Evolutionary conservation across 2,329 filamentous ascomycete genomes (phyloP), one percentile per base, ranked within the genome.

Genomic region (Stachybotrys chartarum): DNA sequence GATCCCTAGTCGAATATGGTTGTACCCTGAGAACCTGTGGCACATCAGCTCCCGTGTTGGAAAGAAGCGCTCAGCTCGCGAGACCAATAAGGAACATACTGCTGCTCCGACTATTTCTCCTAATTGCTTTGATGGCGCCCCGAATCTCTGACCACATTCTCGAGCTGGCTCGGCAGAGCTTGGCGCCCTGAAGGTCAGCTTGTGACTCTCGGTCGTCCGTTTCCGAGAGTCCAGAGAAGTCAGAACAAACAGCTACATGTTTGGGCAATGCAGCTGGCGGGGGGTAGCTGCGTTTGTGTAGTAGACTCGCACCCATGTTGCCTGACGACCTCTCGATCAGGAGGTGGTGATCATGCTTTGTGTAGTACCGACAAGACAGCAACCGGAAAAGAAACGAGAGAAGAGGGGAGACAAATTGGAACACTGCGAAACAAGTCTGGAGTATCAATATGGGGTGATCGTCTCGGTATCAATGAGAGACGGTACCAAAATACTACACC

Each of bases 91-190:
- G n/a, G 14, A 2, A 32, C n/a, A 2, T 8, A 46, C 30, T 17
- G 57, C 66, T 54, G 48, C 61, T 63, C 7, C 60, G 63, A 31
- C 66, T 64, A n/a, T 58, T 66, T 53, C 63, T 65, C 18, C 66
- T 63, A 30, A 73, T 66, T 2, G 63, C 68, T 47, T 60, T 68
- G 53, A 72, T 64, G 18, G 66, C 70, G 14, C 63, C 63, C 4
- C 68, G 64, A 30, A 73, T 66, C 42, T 72, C 70, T 7, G 66
- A 67, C 68, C 70, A 71, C 5, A 70, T 68, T 39, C 60, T 67
- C 11, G 68, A 66, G 39, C 65, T 62, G 7, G 61, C 62, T 18
- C 61, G 63, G 39, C 63, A 64, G n/a, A 64, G 55, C 51, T 62
- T 70, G 24, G 63, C 32, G 1, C 48, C 54, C 45, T 59, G 57